Percentiles rank a stretch among this genome's conserved stretches.
Evolutionary conservation across 1,284 basidiomycete genomes (phyloP).

Genomic region (Rhodotorula sp.): DNA sequence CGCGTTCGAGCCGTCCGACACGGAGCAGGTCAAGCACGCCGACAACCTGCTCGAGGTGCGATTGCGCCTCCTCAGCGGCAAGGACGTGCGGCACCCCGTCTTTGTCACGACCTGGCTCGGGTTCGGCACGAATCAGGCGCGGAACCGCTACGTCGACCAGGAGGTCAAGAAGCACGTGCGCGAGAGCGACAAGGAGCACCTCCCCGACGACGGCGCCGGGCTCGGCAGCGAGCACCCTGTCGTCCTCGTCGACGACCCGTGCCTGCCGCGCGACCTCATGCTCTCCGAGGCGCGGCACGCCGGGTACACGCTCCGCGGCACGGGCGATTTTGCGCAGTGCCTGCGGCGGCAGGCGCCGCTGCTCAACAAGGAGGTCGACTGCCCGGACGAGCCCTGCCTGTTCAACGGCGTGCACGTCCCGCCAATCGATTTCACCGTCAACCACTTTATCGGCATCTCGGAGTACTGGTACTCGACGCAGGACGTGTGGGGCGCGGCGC

Average conservation of each 20-base stretch:
- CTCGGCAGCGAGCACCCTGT: conserved; percentile 46
- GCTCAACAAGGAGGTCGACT: conserved; percentile 81
- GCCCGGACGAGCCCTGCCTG: conserved; percentile 82
- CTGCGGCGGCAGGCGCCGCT: conserved; percentile 71
- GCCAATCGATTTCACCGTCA: conserved; percentile 52
- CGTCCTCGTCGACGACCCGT: conserved; percentile 73
- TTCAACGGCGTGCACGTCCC: conserved; percentile 95
- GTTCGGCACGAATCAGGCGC: conserved; percentile 93
- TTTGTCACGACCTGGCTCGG: conserved; percentile 99
- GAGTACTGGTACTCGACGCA: conserved; percentile 99
- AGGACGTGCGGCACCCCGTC: conserved; percentile 84
- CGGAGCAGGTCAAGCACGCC: conserved; percentile 58
- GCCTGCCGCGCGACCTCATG: conserved; percentile 75
- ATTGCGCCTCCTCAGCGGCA: conserved; percentile 77
- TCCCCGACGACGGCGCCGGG: conserved; percentile 9
- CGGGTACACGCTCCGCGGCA: conserved; percentile 71
- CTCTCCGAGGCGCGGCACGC: conserved; percentile 57
- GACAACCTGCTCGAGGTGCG: conserved; percentile 76
- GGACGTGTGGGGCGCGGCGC: conserved; percentile 74
- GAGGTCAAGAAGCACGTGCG: conserved; percentile 57
- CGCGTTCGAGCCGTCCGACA: conserved; percentile 78
- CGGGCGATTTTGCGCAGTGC: conserved; percentile 87
- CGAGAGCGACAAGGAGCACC: conserved; percentile 19
- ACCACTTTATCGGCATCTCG: conserved; percentile 83
- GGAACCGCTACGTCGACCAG: conserved; percentile 82